Evolutionary conservation across 1,139 yeast species (phyloP), one percentile per base, ranked within the genome.

Genomic region (Komagataea norvegica): DNA sequence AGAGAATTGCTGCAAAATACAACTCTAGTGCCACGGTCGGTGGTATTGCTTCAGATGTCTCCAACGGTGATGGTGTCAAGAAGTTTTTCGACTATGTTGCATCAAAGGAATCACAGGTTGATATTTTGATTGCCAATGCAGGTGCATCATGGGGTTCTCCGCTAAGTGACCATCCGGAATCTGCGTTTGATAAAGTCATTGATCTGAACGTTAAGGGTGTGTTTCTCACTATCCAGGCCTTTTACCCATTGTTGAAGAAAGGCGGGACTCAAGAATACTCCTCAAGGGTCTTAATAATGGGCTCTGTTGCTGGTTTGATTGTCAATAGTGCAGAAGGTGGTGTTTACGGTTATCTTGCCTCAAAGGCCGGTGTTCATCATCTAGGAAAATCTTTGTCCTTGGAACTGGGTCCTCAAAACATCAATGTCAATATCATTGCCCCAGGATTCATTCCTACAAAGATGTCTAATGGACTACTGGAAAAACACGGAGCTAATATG

Each of bases 131-230:
- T 50, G 87, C 89, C 42, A 83, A 83, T 52, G 91, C 91, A 11
- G 93, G 93, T 34, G 88, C 89, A 9, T 64, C 82, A 13, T 83
- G 91, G 91, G 91, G 89, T 23, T 82, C 78, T 5, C 74, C 72
- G 22, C 61, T 82, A 40, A 79, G 68, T 31, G 64, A 64, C 5
- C 89, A 82, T 54, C 78, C 86, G 1, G 77, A 77, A 30, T 45
- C 62, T 4, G 88, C 86, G 1, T 62, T 83, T 48, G 74, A 70
- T 46, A 82, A 81, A 60, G 81, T 82, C 8, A 59, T 81, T 55
- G 71, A 72, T 39, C 69, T 83, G 55, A 83, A 83, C 52, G 67
- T 83, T 23, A 72, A 74, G 41, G 84, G 88, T n/a, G 89, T 82
- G 18, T 83, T 79, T 64, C 70, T 74, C 37, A 67, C 81, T 23